phyloP scores from a whole-genome alignment of 345 rosid genomes.

The Gynandropsis gynandra region DNA sequence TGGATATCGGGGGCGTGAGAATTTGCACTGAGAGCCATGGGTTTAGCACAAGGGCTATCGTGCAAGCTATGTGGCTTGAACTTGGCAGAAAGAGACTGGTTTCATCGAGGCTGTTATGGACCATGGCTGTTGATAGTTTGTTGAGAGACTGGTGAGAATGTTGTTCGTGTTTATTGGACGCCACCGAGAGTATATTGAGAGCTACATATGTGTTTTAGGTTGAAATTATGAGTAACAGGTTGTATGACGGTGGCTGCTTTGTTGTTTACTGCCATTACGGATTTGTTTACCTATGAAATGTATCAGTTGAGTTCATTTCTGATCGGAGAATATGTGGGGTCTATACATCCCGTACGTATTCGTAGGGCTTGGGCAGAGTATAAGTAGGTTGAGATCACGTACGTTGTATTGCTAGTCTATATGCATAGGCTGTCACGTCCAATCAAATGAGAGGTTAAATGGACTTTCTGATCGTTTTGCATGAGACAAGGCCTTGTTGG shows the following conservation, averaged over 20 bases:
- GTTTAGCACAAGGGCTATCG: conserved; percentile 5
- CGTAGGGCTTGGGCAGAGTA: too few species aligned
- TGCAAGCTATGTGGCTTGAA: neutral
- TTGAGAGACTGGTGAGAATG: conserved; percentile 1
- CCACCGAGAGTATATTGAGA: neutral
- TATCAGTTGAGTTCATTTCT: conserved; percentile 6
- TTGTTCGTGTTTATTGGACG: too few species aligned
- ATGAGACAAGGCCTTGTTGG: too few species aligned
- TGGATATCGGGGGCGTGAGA: neutral
- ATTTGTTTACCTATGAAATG: neutral
- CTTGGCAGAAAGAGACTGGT: neutral
- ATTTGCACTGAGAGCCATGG: neutral
- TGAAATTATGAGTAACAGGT: too few species aligned
- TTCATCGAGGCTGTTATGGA: neutral
- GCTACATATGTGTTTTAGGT: too few species aligned
- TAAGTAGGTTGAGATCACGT: too few species aligned
- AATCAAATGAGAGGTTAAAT: too few species aligned
- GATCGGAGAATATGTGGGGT: neutral
- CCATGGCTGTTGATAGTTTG: neutral
- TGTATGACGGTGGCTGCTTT: too few species aligned
- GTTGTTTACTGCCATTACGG: neutral
- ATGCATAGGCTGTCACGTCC: too few species aligned
- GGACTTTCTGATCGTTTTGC: too few species aligned
- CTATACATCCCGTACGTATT: too few species aligned
- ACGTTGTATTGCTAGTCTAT: too few species aligned